Evolutionary conservation across 2,329 filamentous ascomycete species (phyloP).

Genomic region (Hypomyces rosellus): DNA sequence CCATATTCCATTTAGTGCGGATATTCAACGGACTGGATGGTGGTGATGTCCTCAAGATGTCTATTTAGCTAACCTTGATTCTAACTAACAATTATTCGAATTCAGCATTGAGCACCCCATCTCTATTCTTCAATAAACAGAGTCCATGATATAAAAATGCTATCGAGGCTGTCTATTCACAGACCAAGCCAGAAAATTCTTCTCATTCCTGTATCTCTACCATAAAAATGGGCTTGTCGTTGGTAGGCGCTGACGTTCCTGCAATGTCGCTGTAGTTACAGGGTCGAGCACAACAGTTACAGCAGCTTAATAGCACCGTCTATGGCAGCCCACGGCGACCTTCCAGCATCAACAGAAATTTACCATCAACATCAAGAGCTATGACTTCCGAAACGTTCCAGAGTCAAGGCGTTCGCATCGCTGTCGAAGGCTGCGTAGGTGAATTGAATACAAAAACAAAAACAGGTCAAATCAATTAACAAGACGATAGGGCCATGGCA

Average conservation of each 20-base stretch:
- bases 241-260: too few relatives aligned
- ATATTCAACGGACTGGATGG: too few relatives aligned
- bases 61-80: too few relatives aligned
- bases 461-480: constrained; percentile 15
- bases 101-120: too few relatives aligned
- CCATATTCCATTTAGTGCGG: too few relatives aligned
- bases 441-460: background rate
- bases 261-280: background rate
- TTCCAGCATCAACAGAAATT: constrained; percentile 1
- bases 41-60: too few relatives aligned
- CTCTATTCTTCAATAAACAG: too few relatives aligned
- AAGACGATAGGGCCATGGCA: constrained; percentile 72
- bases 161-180: background rate
- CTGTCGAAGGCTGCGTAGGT: constrained; percentile 80
- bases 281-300: background rate
- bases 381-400: constrained; percentile 30
- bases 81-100: too few relatives aligned
- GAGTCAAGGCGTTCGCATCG: constrained; percentile 59
- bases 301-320: background rate
- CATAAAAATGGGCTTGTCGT: background rate
- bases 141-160: background rate
- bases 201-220: background rate
- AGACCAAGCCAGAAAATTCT: background rate
- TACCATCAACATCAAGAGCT: constrained; percentile 1
- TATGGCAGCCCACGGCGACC: background rate